Evolutionary conservation across 2,329 filamentous ascomycete species (phyloP), one percentile per base, ranked within the genome.

Genomic region (Sclerotinia glacialis): DNA sequence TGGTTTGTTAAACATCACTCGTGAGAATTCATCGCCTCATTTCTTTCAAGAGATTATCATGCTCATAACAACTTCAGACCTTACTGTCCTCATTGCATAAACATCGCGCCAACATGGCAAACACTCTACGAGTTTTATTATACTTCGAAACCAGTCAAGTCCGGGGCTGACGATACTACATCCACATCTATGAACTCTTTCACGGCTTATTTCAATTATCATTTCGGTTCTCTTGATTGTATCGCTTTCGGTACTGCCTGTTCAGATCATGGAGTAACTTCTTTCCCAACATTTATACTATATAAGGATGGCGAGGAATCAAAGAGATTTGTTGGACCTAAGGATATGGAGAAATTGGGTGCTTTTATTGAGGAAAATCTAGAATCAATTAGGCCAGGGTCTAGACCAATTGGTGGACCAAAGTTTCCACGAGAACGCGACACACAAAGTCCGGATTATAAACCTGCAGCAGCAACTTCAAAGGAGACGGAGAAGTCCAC

Each of bases 101-200:
- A 70, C 28, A 91, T 92, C 74, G 92, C 91, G 63, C 95, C 95
- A 9, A 89, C 86, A 61, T 97, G 87, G 83, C 93, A 98, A 79
- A 97, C 93, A 6, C 79, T 94, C 18, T 97, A 98, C 82, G 95
- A 99, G 80, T 97, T 89, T 78, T 99, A 72, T 58, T 73, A 92
- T 80, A 97, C 93, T 47, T 95, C 92, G 47, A 89, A 92, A 73
- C 89, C 90, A 21, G 80, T 89, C 14, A 72, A 74, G 31, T 64
- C 68, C 14, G 58, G 69, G 18, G 49, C 71, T 6, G 64, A 60
- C 78, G 82, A 68, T 78, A 59, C 78, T 28, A 79, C 77, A 73
- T 81, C 79, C 73, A 81, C 78, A 72, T 85, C 80, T 69, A 74
- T 79, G 21, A 79, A 84, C 50, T 78, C 79, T 37, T 97, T 97